Evolutionary conservation across 2,329 filamentous ascomycete genomes (phyloP).

Genomic region (Aspergillus sp.): DNA sequence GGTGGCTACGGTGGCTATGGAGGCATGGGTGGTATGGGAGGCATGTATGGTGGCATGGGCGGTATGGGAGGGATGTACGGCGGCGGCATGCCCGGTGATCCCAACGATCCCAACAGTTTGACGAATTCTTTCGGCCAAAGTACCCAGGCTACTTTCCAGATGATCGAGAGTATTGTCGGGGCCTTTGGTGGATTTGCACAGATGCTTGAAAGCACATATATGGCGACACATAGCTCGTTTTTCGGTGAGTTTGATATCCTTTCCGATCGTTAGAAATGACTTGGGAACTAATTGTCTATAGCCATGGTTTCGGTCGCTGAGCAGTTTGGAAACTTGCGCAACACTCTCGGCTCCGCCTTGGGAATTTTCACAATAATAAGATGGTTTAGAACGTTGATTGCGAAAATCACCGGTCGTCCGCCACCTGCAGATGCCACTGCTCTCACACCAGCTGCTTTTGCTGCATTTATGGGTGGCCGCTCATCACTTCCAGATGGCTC

Average conservation of each 20-base stretch:
- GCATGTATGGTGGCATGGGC: background rate
- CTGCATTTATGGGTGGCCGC: slow-evolving; percentile 75
- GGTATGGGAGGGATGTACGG: slow-evolving; percentile 19
- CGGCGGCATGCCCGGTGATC: slow-evolving; percentile 55
- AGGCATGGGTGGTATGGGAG: background rate
- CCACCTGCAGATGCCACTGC: slow-evolving; percentile 82
- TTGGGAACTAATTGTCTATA: slow-evolving; percentile 34
- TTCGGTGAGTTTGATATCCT: slow-evolving; percentile 68
- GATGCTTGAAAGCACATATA: slow-evolving; percentile 99
- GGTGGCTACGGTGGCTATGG: background rate
- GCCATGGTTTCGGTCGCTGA: slow-evolving; percentile 98
- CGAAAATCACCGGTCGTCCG: slow-evolving; percentile 88
- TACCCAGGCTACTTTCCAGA: slow-evolving; percentile 95
- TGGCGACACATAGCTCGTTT: slow-evolving; percentile 98
- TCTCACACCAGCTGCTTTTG: slow-evolving; percentile 87
- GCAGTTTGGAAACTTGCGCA: slow-evolving; percentile 89
- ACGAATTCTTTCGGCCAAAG: slow-evolving; percentile 94
- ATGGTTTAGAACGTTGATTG: slow-evolving; percentile 88
- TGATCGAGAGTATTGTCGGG: slow-evolving; percentile 94
- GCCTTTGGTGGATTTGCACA: slow-evolving; percentile 97
- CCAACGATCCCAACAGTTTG: slow-evolving; percentile 88
- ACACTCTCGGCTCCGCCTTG: slow-evolving; percentile 87
- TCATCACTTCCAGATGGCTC: slow-evolving; percentile 63
- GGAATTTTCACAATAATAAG: slow-evolving; percentile 95
- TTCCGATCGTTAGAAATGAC: background rate